Percentiles rank a stretch among this genome's conserved stretches.
These are phyloP conservation scores for Fusarium sp. DNA, from an alignment of 2,329 filamentous ascomycete species.

Conservation along the genomic window DNA sequence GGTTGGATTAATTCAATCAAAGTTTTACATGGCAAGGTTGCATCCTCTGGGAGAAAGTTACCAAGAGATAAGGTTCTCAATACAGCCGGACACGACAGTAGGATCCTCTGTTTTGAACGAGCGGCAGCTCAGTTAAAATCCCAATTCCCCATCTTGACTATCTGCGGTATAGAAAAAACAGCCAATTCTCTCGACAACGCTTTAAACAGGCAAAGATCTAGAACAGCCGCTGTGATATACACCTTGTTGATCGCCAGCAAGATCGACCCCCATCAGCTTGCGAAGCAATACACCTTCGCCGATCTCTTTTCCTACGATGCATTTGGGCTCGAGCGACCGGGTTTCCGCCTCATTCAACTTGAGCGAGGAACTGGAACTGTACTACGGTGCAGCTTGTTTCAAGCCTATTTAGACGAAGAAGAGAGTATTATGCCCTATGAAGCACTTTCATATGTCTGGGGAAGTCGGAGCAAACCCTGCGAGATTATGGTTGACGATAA, in stretches of 20 bases:
- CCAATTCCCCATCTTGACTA: neutral
- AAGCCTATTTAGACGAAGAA: neutral
- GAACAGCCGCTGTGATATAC: neutral
- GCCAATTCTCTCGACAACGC: rapidly evolving
- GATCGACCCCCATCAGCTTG: rapidly evolving
- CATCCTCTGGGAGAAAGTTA: neutral
- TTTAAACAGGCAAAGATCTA: rapidly evolving
- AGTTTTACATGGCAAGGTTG: neutral
- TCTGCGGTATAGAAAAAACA: neutral
- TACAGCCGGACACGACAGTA: rapidly evolving
- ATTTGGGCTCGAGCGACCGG: neutral
- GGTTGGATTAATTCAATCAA: neutral
- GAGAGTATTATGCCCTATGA: neutral
- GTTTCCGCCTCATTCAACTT: neutral
- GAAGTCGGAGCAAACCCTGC: rapidly evolving
- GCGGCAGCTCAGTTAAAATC: neutral
- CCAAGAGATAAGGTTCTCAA: rapidly evolving
- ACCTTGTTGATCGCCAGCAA: neutral
- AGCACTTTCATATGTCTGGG: constrained; percentile 22
- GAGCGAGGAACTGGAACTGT: neutral
- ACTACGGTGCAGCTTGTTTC: neutral
- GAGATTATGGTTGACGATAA: neutral
- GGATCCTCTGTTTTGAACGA: constrained; percentile 1
- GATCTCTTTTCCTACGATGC: neutral
- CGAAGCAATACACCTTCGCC: rapidly evolving